These are phyloP conservation scores for Jaminaea rosea DNA, from an alignment of 1,284 basidiomycete genomes.

Conservation along the genomic window DNA sequence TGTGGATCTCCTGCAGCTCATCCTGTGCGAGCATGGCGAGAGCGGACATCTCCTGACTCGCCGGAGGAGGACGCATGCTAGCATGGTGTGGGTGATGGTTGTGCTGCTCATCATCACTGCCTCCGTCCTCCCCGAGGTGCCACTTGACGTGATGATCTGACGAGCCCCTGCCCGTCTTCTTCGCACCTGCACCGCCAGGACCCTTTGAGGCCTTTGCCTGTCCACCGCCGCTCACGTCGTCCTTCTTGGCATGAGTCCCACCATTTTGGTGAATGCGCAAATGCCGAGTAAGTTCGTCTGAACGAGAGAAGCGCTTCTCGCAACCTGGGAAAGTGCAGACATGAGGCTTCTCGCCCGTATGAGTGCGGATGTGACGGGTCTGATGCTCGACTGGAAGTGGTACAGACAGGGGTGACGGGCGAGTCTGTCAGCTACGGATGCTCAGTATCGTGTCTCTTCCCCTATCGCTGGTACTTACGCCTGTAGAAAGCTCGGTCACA, in stretches of 20 bases:
- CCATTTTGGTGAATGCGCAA: slow-evolving; percentile 71
- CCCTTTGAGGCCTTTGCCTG: neutral
- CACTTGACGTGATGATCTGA: slow-evolving; percentile 2
- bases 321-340: slow-evolving; percentile 85
- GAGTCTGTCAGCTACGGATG: too few relatives aligned
- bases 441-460: too few relatives aligned
- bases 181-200: neutral
- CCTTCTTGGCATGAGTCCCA: slow-evolving; percentile 38
- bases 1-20: slow-evolving; percentile 38
- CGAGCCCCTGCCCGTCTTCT: neutral
- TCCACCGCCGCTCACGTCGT: neutral
- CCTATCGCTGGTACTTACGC: slow-evolving; percentile 3
- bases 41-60: slow-evolving; percentile 41
- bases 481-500: slow-evolving; percentile 45
- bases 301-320: slow-evolving; percentile 94
- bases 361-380: slow-evolving; percentile 95
- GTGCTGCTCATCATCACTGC: slow-evolving; percentile 28
- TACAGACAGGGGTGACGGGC: too few relatives aligned
- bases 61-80: slow-evolving; percentile 2
- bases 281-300: slow-evolving; percentile 92
- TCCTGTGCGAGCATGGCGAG: slow-evolving; percentile 41
- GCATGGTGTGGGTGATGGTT: neutral
- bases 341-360: slow-evolving; percentile 96
- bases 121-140: slow-evolving; percentile 19
- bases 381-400: slow-evolving; percentile 49